phyloP scores from a whole-genome alignment of 1,139 yeast species.

The Kazachstania sp. region DNA sequence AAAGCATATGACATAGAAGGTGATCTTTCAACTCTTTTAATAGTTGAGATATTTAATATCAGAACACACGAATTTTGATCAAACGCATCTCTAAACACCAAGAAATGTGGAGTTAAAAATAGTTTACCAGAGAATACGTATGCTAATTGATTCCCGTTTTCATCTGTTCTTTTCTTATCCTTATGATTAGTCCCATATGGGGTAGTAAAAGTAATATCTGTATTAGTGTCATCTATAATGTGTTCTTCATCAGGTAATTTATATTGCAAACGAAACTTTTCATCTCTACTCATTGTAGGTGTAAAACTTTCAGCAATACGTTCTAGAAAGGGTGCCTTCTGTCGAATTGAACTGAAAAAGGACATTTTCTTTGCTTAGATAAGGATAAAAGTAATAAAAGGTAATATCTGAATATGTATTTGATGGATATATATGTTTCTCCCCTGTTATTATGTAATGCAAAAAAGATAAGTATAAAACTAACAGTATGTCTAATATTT shows the following conservation, averaged over 20 bases:
- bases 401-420: no score
- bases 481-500: no score
- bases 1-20: slow-evolving; percentile 73
- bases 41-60: slow-evolving; percentile 63
- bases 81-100: slow-evolving; percentile 64
- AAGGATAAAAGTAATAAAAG: no score
- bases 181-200: slow-evolving; percentile 28
- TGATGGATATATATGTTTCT: no score
- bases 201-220: slow-evolving; percentile 52
- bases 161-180: slow-evolving; percentile 6
- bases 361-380: slow-evolving; percentile 35
- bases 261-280: slow-evolving; percentile 56
- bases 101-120: slow-evolving; percentile 62
- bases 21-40: slow-evolving; percentile 78
- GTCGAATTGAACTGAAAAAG: slow-evolving; percentile 41
- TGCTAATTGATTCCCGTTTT: slow-evolving; percentile 16
- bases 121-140: slow-evolving; percentile 49
- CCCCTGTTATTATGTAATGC: no score
- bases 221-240: slow-evolving; percentile 58
- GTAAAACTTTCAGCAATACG: slow-evolving; percentile 27
- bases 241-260: slow-evolving; percentile 64
- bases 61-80: slow-evolving; percentile 64
- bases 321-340: slow-evolving; percentile 43
- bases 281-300: slow-evolving; percentile 44
- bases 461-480: no score